A percentile compares a stretch with the other conserved stretches of the same genome.
phyloP scores from a whole-genome alignment of 371 early-diverging fungal species.

The Conidiobolus incongruus region DNA sequence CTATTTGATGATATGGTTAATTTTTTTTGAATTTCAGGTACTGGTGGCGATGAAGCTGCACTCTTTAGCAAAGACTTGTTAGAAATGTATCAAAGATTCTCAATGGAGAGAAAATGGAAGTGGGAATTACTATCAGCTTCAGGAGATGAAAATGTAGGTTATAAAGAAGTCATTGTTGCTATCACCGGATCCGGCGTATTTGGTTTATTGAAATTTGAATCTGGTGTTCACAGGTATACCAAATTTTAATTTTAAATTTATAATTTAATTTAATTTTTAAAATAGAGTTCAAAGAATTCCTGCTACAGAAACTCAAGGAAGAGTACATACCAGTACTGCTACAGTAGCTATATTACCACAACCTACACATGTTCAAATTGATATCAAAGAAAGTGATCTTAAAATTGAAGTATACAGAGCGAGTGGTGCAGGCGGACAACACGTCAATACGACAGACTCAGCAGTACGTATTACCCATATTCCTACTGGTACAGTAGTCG shows the following conservation, averaged over 20 bases:
- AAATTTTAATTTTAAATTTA: background rate
- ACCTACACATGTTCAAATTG: conserved; percentile 44
- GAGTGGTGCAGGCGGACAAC: conserved; percentile 70
- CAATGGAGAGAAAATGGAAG: conserved; percentile 37
- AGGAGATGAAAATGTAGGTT: conserved; percentile 20
- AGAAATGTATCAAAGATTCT: conserved; percentile 52
- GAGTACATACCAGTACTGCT: conserved; percentile 67
- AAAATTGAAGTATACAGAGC: conserved; percentile 56
- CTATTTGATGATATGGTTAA: background rate
- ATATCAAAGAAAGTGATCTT: conserved; percentile 40
- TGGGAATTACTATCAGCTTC: conserved; percentile 24
- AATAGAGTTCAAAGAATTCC: conserved; percentile 60
- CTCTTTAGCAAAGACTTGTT: conserved; percentile 49
- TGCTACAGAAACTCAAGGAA: conserved; percentile 55
- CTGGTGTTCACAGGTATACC: conserved; percentile 52
- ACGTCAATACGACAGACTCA: conserved; percentile 89
- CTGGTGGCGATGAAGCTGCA: conserved; percentile 70
- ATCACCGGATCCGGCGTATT: conserved; percentile 26
- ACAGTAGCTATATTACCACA: conserved; percentile 69
- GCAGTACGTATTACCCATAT: conserved; percentile 87
- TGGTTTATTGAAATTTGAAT: conserved; percentile 50
- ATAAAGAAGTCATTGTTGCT: conserved; percentile 29
- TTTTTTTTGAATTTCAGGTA: conserved; percentile 11
- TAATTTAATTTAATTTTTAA: background rate
- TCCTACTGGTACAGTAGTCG: conserved; percentile 70